Base-by-base conservation (phyloP, 2,329 filamentous ascomycete species). In the Huntiella moniliformis region DNA sequence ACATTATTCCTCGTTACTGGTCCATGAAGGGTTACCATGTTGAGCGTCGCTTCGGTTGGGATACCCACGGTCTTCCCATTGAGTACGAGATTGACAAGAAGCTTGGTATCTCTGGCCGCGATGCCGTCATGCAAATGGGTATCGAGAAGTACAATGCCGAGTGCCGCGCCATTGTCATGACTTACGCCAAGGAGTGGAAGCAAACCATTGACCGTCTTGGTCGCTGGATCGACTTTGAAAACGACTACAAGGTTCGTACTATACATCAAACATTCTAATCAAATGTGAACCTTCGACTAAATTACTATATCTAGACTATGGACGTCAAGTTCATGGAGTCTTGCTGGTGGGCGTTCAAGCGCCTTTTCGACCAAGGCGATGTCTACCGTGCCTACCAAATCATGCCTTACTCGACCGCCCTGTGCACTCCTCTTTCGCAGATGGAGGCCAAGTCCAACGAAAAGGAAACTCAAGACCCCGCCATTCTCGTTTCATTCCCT, bases 21-120 rank as follows among this genome's bases (percentile, higher is more conserved):
- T 83, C 83, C 45, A 91, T 91, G 83, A 86, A 87, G 59, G 85
- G 85, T 6, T 79, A 79, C 58, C 79, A 87, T 66, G 84, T 92
- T 41, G 81, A 84, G 65, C 73, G 85, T 52, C 71, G 83, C 46
- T 91, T 91, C 54, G 85, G 85, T 46, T 92, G 84, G 84, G 85
- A 92, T 47, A 74, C 84, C 2, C 84, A 92, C 59, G 84, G 84
- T 52, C 70, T 92, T 50, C 84, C 84, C 11, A 85, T 92, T 54
- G 85, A 92, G 64, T 82, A 88, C 60, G 85, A 92, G 63, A 92
- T 92, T 56, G 85, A 92, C 68, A 92, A 92, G 69, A 83, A 84
- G 63, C 70, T 88, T 51, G 80, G 80, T 34, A 83, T 91, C 58
- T 79, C 79, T 53, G 82, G 82, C 45, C 78, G 79, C 56, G 79